Evolutionary conservation across 78 protist genomes (phyloP).

Genomic region (Anaeramoeba flamelloides): DNA sequence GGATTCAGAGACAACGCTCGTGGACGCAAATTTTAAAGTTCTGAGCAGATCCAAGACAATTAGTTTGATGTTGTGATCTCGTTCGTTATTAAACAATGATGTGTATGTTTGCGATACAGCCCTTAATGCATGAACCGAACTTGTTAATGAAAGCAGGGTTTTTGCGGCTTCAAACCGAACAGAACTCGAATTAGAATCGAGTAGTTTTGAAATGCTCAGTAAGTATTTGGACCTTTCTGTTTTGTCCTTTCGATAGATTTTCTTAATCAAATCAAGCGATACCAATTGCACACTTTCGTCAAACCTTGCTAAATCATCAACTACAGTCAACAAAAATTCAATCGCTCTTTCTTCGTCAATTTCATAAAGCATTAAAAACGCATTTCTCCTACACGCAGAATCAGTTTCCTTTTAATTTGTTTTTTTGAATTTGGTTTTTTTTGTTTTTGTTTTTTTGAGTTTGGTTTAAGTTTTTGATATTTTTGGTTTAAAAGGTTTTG

Average conservation of each 20-base stretch:
- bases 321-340: not conserved
- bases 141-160: not conserved
- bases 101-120: not conserved
- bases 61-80: not conserved
- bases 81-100: not conserved
- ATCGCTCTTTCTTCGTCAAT: not conserved
- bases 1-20: not conserved
- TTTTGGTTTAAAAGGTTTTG: too few relatives aligned
- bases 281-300: not conserved
- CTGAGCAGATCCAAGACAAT: not conserved
- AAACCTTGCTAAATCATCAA: not conserved
- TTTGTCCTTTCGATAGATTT: not conserved
- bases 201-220: not conserved
- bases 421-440: too few relatives aligned
- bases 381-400: not conserved
- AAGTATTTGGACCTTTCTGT: not conserved
- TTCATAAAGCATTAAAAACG: not conserved
- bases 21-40: not conserved
- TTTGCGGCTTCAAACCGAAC: not conserved
- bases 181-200: not conserved
- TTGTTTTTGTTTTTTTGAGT: too few relatives aligned
- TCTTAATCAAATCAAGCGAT: not conserved
- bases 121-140: not conserved
- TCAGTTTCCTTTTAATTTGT: not conserved
- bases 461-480: too few relatives aligned